Percentiles rank a stretch among this genome's conserved stretches.
Conservation (phyloP, 495 filamentous ascomycete species). For the Letharia lupina region DNA sequence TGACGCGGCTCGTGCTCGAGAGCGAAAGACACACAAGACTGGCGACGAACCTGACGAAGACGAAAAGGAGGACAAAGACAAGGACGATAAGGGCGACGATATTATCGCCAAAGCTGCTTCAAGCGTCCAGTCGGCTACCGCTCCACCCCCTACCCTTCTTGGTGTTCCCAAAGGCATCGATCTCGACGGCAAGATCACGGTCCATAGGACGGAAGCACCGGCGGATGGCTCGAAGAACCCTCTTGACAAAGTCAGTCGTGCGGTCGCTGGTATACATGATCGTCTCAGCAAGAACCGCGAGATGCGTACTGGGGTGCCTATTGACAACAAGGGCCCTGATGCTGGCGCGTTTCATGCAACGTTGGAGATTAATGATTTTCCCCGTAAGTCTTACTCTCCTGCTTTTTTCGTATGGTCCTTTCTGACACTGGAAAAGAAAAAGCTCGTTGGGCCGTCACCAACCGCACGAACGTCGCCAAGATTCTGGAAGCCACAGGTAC, state of each 20-base stretch:
- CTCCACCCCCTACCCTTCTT: constrained; percentile 33
- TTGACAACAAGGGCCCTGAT: constrained; percentile 97
- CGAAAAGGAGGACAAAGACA: constrained; percentile 63
- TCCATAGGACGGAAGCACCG: constrained; percentile 62
- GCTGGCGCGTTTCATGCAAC: constrained; percentile 96
- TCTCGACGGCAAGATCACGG: constrained; percentile 66
- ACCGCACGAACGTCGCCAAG: constrained; percentile 96
- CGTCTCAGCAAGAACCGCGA: constrained; percentile 79
- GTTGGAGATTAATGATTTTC: constrained; percentile 98
- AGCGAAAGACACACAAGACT: constrained; percentile 82
- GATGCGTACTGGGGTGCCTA: constrained; percentile 83
- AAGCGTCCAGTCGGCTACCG: constrained; percentile 50
- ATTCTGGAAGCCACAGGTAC: constrained; percentile 92
- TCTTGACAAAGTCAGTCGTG: constrained; percentile 74
- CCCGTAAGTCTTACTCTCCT: constrained; percentile 47
- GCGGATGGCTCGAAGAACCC: constrained; percentile 53
- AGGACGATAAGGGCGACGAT: constrained; percentile 47
- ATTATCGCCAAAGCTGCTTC: constrained; percentile 58
- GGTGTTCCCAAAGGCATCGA: constrained; percentile 57
- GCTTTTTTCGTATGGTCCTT: constrained; percentile 21
- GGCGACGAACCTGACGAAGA: constrained; percentile 84
- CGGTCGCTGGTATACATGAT: constrained; percentile 77
- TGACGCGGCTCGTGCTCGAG: constrained; percentile 70
- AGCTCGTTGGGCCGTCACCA: constrained; percentile 97
- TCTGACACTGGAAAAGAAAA: constrained; percentile 52